Evolutionary conservation across 352 stramenopile species (phyloP).

Genomic region (Phytophthora pini): DNA sequence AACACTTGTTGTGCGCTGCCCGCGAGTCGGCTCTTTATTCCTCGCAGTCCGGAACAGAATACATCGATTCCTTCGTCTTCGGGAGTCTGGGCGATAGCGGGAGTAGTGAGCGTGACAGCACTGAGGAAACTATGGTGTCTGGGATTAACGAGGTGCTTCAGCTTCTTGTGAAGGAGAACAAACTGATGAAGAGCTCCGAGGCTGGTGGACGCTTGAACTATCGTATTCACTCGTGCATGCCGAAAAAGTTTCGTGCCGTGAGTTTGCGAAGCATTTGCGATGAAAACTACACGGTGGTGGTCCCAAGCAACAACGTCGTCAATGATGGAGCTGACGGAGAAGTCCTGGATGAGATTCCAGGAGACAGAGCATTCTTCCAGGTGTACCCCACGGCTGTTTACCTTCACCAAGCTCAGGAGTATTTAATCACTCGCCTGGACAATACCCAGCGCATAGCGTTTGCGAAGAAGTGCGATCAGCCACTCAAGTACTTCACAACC

Average conservation of each 20-base stretch:
- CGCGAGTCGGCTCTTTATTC: conserved; percentile 92
- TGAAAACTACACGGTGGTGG: conserved; percentile 68
- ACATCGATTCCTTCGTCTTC: conserved; percentile 76
- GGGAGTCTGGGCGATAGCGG: conserved; percentile 21
- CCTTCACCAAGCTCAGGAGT: conserved; percentile 91
- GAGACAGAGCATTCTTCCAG: conserved; percentile 91
- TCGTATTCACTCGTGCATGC: conserved; percentile 65
- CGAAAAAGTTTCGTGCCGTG: conserved; percentile 59
- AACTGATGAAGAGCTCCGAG: conserved; percentile 47
- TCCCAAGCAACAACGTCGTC: conserved; percentile 56
- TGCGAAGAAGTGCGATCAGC: conserved; percentile 58
- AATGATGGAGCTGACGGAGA: conserved; percentile 32
- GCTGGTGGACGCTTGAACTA: conserved; percentile 49
- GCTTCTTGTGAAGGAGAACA: conserved; percentile 47
- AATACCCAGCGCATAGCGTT: conserved; percentile 69
- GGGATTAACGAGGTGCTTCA: conserved; percentile 22
- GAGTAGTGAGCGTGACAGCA: background rate
- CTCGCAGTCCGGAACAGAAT: conserved; percentile 52
- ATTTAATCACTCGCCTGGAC: conserved; percentile 91
- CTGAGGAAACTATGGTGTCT: conserved; percentile 5
- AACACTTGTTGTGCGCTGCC: conserved; percentile 95
- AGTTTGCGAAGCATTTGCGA: conserved; percentile 77
- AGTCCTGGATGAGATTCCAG: conserved; percentile 89
- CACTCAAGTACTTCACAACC: conserved; percentile 90
- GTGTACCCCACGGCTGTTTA: conserved; percentile 93